phyloP scores from a whole-genome alignment of 1,284 basidiomycete species.

The Cystobasidiaceae sp. region DNA sequence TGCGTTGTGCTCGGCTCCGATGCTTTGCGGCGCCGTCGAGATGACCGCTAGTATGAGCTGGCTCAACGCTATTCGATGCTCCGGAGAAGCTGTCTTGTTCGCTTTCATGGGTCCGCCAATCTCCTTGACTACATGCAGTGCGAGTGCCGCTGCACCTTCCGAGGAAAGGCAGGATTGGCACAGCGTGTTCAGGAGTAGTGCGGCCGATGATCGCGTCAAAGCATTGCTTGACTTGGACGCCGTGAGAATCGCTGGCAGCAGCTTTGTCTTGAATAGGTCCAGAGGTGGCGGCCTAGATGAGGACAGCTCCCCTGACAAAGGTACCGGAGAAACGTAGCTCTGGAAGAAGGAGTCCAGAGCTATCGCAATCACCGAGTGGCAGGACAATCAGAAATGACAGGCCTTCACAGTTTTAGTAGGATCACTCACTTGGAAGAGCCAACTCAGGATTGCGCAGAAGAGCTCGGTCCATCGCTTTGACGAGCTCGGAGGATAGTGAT shows the following conservation, averaged over 20 bases:
- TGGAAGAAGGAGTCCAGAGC: slow-evolving; percentile 32
- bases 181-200: slow-evolving; percentile 60
- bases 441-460: slow-evolving; percentile 67
- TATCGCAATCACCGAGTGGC: too few relatives aligned
- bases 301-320: not conserved
- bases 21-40: not conserved
- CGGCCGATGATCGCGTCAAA: slow-evolving; percentile 57
- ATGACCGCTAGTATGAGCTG: slow-evolving; percentile 61
- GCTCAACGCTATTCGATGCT: slow-evolving; percentile 77
- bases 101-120: slow-evolving; percentile 66
- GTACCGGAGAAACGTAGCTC: slow-evolving; percentile 2
- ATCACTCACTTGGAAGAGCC: slow-evolving; percentile 50
- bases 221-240: slow-evolving; percentile 72
- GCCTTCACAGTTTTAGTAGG: not conserved
- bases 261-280: slow-evolving; percentile 54
- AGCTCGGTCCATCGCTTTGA: slow-evolving; percentile 66
- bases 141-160: slow-evolving; percentile 32
- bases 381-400: not conserved
- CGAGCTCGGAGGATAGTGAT: slow-evolving; percentile 40
- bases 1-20: not conserved
- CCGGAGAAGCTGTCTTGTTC: slow-evolving; percentile 76
- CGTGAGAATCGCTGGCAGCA: slow-evolving; percentile 63
- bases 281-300: not conserved
- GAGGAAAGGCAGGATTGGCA: slow-evolving; percentile 42
- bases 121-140: slow-evolving; percentile 55